Conservation (phyloP, 192 early-diverging fungal species). For the Coemansia sp. region DNA sequence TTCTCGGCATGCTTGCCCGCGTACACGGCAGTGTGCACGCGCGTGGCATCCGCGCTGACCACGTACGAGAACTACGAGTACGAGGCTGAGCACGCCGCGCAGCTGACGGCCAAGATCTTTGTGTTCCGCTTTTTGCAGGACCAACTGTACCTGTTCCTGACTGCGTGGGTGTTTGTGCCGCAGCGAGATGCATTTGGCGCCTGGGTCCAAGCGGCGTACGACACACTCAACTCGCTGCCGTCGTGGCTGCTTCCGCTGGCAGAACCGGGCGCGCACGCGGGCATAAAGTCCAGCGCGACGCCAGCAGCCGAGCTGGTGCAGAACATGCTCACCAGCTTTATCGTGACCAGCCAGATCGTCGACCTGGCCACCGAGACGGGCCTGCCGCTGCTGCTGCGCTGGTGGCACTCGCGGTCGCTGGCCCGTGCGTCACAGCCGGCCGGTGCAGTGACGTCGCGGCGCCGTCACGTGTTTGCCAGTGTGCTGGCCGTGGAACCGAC, state of each 20-base stretch:
- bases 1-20: constrained; percentile 72
- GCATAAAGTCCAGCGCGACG: constrained; percentile 39
- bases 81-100: constrained; percentile 62
- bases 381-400: constrained; percentile 63
- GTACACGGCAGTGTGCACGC: constrained; percentile 62
- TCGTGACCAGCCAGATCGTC: constrained; percentile 79
- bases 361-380: constrained; percentile 69
- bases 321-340: constrained; percentile 64
- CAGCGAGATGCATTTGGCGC: constrained; percentile 64
- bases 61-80: constrained; percentile 83
- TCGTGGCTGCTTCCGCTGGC: not conserved
- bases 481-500: constrained; percentile 1
- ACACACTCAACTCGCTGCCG: not conserved
- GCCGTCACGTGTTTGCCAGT: constrained; percentile 5
- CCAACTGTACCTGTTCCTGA: constrained; percentile 80
- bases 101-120: constrained; percentile 80
- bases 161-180: constrained; percentile 87
- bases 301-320: constrained; percentile 41
- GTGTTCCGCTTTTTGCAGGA: constrained; percentile 77
- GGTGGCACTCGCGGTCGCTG: constrained; percentile 24
- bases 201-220: constrained; percentile 36
- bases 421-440: not conserved
- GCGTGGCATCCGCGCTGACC: constrained; percentile 59
- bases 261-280: not conserved
- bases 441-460: not conserved